These are phyloP conservation scores for Sonneratia alba DNA, from an alignment of 345 rosid genomes.

Conservation along the genomic window DNA sequence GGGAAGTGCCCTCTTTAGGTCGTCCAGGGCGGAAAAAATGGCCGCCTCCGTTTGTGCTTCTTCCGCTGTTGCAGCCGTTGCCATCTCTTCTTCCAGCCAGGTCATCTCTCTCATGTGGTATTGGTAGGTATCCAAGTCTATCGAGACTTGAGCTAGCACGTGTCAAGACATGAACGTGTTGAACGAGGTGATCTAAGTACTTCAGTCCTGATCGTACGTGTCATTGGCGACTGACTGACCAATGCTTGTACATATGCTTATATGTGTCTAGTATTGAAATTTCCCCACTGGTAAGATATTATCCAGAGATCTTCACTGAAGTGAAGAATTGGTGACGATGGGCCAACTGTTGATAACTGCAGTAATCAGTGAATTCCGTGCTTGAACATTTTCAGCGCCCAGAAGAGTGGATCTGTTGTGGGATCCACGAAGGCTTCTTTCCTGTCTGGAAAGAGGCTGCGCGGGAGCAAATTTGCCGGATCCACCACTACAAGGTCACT, in stretches of 20 bases:
- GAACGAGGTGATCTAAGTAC: no score
- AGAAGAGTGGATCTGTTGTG: slow-evolving; percentile 39
- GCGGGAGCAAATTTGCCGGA: slow-evolving; percentile 26
- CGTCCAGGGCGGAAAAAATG: slow-evolving; percentile 20
- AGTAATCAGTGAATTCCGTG: no score
- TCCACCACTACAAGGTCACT: slow-evolving; percentile 26
- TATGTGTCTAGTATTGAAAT: no score
- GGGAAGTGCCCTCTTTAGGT: no score
- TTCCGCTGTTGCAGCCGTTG: slow-evolving; percentile 61
- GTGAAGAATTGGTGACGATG: no score
- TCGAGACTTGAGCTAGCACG: no score
- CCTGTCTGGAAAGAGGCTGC: slow-evolving; percentile 66
- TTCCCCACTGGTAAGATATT: no score
- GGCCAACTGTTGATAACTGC: neutral
- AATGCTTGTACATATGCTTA: no score
- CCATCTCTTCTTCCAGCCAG: slow-evolving; percentile 65
- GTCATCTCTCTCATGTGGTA: slow-evolving; percentile 7
- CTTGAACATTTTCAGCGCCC: slow-evolving; percentile 27
- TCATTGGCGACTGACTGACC: no score
- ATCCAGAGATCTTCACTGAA: no score
- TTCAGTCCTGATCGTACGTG: no score
- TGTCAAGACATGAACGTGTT: no score
- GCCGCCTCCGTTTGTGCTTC: slow-evolving; percentile 91
- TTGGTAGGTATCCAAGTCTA: neutral
- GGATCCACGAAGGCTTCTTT: slow-evolving; percentile 49